Evolutionary conservation across 768 basidiomycete genomes (phyloP).

Genomic region (Calocybe indica): DNA sequence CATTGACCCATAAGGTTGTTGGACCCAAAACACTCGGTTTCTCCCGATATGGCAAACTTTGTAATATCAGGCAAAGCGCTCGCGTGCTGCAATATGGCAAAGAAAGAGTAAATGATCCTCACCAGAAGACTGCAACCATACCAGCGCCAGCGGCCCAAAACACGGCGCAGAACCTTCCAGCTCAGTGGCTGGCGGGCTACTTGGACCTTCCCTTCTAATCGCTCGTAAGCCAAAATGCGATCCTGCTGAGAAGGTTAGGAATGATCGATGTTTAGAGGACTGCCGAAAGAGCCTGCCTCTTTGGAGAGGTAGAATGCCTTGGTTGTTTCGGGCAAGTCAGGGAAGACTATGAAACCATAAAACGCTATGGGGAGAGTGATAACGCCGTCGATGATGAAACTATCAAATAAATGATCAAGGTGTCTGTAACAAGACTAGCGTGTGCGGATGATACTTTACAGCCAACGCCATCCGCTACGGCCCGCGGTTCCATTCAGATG

Average conservation of each 20-base stretch:
- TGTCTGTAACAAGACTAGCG: not conserved
- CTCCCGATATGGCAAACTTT: slow-evolving; percentile 61
- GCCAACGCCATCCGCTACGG: slow-evolving; percentile 65
- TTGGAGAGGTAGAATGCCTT: slow-evolving; percentile 57
- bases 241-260: slow-evolving; percentile 33
- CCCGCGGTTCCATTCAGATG: slow-evolving; percentile 46
- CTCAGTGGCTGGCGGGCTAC: slow-evolving; percentile 36
- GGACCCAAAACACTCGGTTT: slow-evolving; percentile 62
- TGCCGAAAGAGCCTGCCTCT: slow-evolving; percentile 31
- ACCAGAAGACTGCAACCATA: slow-evolving; percentile 64
- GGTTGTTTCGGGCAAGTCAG: slow-evolving; percentile 62
- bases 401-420: slow-evolving; percentile 14
- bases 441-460: slow-evolving; percentile 30
- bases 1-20: slow-evolving; percentile 74
- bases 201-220: slow-evolving; percentile 37
- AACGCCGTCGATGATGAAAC: slow-evolving; percentile 66
- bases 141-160: slow-evolving; percentile 61
- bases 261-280: slow-evolving; percentile 3
- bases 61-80: not conserved
- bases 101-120: slow-evolving; percentile 11
- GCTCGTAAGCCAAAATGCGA: slow-evolving; percentile 43
- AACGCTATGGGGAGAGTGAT: slow-evolving; percentile 68
- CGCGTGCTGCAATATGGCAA: not conserved
- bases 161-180: slow-evolving; percentile 38
- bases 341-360: slow-evolving; percentile 69